Evolutionary conservation across 2,329 filamentous ascomycete species (phyloP).

Genomic region (Bipolaris bicolor): DNA sequence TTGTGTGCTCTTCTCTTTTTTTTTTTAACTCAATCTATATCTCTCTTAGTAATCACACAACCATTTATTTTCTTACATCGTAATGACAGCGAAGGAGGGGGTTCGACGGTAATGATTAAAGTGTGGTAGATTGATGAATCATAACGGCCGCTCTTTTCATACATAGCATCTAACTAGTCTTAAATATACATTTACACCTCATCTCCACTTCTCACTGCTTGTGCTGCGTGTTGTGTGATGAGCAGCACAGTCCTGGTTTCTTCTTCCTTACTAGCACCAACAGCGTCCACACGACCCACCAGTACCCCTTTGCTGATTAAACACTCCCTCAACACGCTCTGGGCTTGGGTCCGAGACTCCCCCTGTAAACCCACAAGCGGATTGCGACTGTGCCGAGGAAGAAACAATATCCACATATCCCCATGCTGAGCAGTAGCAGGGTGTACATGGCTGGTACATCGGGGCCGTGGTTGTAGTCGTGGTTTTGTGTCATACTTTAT

Average conservation of each 20-base stretch:
- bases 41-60: no score
- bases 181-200: not conserved
- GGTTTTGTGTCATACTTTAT: not conserved
- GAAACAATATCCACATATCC: constrained; percentile 28
- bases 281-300: not conserved
- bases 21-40: no score
- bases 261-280: not conserved
- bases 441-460: constrained; percentile 18
- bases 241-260: not conserved
- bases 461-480: not conserved
- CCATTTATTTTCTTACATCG: not conserved
- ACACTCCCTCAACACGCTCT: constrained; percentile 18
- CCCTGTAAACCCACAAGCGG: constrained; percentile 37
- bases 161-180: not conserved
- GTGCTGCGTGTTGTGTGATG: not conserved
- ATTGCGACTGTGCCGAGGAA: constrained; percentile 27
- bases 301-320: no score
- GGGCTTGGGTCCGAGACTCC: constrained; percentile 26
- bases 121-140: constrained; percentile 1
- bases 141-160: not conserved
- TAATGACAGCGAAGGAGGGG: no score
- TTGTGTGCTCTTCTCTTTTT: not conserved
- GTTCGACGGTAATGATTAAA: not conserved
- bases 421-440: constrained; percentile 22
- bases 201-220: not conserved